A percentile compares a stretch with the other conserved stretches of the same genome.
Evolutionary conservation across 768 basidiomycete genomes (phyloP).

Genomic region (Boletus eberwhitei): DNA sequence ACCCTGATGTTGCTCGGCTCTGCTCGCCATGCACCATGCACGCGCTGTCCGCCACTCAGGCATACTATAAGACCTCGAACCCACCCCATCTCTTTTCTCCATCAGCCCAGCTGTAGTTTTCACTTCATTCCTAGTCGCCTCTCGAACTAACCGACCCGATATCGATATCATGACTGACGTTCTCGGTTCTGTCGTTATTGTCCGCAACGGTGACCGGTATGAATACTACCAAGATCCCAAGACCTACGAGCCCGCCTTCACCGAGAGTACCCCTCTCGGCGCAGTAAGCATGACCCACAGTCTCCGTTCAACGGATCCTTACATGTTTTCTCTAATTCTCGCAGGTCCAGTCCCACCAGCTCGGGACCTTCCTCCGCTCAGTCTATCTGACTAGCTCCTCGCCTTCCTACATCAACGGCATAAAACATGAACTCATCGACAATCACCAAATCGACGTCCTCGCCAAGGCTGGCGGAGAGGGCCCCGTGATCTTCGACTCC

Average conservation of each 20-base stretch:
- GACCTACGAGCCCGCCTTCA: conserved; percentile 58
- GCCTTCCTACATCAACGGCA: conserved; percentile 62
- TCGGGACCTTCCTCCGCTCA: conserved; percentile 60
- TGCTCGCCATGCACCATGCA: conserved; percentile 28
- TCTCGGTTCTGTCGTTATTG: conserved; percentile 73
- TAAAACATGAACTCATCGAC: conserved; percentile 66
- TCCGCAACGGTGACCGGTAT: conserved; percentile 74
- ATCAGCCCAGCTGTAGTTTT: conserved; percentile 16
- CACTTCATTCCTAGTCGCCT: conserved; percentile 14
- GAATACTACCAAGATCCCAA: conserved; percentile 69
- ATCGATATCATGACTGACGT: conserved; percentile 42
- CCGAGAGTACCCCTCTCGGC: conserved; percentile 73
- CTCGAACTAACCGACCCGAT: conserved; percentile 8
- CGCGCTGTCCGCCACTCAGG: conserved; percentile 20
- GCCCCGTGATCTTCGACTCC: conserved; percentile 83
- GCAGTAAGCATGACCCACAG: conserved; percentile 43
- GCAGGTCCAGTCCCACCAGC: conserved; percentile 64
- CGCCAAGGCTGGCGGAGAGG: conserved; percentile 83
- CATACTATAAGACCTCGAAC: conserved; percentile 25
- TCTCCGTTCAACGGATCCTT: neutral
- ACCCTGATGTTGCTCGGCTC: conserved; percentile 27
- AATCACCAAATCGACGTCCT: conserved; percentile 70
- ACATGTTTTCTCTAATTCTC: neutral
- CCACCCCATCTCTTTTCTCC: conserved; percentile 7
- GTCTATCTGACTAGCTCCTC: conserved; percentile 67